Evolutionary conservation across 1,284 basidiomycete species (phyloP), one percentile per base, ranked within the genome.

Genomic region (Tremellales sp.): DNA sequence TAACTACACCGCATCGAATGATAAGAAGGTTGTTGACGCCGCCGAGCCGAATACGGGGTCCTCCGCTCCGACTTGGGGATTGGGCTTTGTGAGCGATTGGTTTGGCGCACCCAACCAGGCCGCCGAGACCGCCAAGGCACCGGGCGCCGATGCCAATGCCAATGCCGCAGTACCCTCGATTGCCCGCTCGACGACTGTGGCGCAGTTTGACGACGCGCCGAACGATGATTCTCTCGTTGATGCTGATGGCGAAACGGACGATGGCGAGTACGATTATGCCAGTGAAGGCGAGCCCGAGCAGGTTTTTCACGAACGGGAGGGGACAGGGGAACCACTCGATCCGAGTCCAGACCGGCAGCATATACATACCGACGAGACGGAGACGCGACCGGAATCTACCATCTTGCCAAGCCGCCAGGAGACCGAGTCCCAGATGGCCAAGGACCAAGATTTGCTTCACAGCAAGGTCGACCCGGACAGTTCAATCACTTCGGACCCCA

Each of bases 301-400:
- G 52, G 56, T 35, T 57, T 57, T 57, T 57, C 52, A 48, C 17
- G 23, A 39, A 31, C 49, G 52, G 56, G 54, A 56, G 52, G 49
- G 40, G 40, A 48, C 11, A 22, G 27, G 46, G 26, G 40, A 21
- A 48, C 19, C 37, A 41, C 35, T 36, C 33, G 19, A 36, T 36
- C 5, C 33, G 13, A 36, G 19, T 33, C 40, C 26, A 42, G 29
- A 33, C n/a, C 23, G 8, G 31, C 44, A 21, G 27, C 19, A 12
- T 19, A 42, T 40, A 25, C 41, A 49, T n/a, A 41, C 43, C 21
- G 44, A 45, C 48, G 42, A 52, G 31, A 27, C 50, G 45, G 51
- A 7, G 33, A 17, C 33, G 13, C 15, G 33, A 36, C 33, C 33
- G 13, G 33, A 36, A 36, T 36, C 33, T 6, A 15, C 13, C 6